Conservation (phyloP, 225 moss, liverwort and hornwort genomes). For the Sphagnum tenellum region DNA sequence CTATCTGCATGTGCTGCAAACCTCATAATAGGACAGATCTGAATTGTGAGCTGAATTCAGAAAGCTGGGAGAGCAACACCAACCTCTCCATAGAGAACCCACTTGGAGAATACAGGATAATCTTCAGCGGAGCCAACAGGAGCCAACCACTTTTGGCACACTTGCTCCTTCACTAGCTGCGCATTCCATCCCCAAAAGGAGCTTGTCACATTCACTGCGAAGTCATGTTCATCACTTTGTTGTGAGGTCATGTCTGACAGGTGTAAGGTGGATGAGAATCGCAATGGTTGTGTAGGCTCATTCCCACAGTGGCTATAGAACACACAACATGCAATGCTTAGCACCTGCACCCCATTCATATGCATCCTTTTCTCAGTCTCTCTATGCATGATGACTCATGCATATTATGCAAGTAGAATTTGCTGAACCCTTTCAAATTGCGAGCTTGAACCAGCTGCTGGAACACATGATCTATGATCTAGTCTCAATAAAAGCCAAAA, state of each 20-base stretch:
- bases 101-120: constrained; percentile 47
- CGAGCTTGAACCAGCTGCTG: too few species aligned
- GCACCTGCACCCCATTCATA: constrained; percentile 21
- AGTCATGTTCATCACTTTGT: too few species aligned
- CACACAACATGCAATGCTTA: constrained; percentile 54
- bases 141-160: constrained; percentile 48
- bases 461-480: too few species aligned
- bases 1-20: too few species aligned
- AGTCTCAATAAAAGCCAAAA: not conserved
- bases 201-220: not conserved
- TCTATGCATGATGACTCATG: too few species aligned
- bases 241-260: too few species aligned
- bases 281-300: constrained; percentile 2
- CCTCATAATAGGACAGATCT: too few species aligned
- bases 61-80: not conserved
- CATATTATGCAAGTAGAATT: too few species aligned
- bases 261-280: too few species aligned
- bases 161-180: constrained; percentile 44
- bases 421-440: too few species aligned
- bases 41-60: too few species aligned
- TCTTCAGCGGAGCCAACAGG: constrained; percentile 50
- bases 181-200: constrained; percentile 26
- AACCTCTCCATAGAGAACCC: constrained; percentile 62
- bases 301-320: constrained; percentile 59
- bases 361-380: not conserved